phyloP scores from a whole-genome alignment of 192 early-diverging fungal species.

The Coemansia sp. region DNA sequence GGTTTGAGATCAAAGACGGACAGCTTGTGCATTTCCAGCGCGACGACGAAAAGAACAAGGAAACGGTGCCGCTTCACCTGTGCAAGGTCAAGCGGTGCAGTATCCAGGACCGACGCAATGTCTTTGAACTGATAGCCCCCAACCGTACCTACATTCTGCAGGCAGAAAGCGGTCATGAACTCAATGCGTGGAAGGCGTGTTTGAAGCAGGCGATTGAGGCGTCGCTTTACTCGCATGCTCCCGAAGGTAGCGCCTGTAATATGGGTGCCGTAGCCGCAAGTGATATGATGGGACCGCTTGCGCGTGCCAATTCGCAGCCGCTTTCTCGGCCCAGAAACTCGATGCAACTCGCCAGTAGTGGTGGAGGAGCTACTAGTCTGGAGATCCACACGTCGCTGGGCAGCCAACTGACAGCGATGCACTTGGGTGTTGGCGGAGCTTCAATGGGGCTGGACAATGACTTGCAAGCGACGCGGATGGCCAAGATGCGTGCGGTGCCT shows the following conservation, averaged over 20 bases:
- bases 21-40: slow-evolving; percentile 57
- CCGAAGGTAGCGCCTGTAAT: background rate
- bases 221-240: slow-evolving; percentile 40
- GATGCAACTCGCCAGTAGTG: background rate
- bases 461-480: slow-evolving; percentile 26
- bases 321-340: slow-evolving; percentile 1
- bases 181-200: slow-evolving; percentile 76
- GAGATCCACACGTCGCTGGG: slow-evolving; percentile 15
- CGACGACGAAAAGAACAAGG: slow-evolving; percentile 60
- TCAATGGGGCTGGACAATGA: slow-evolving; percentile 4
- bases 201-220: slow-evolving; percentile 48
- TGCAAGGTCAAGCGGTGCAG: slow-evolving; percentile 70
- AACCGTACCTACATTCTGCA: slow-evolving; percentile 73
- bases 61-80: slow-evolving; percentile 67
- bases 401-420: slow-evolving; percentile 6
- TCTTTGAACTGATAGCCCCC: slow-evolving; percentile 83
- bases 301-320: slow-evolving; percentile 19
- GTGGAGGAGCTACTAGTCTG: background rate
- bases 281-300: background rate
- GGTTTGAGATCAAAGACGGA: slow-evolving; percentile 70
- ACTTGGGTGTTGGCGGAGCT: background rate
- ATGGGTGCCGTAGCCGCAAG: background rate
- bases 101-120: slow-evolving; percentile 68
- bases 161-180: slow-evolving; percentile 68
- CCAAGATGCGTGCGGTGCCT: slow-evolving; percentile 18